phyloP scores from a whole-genome alignment of 2,329 filamentous ascomycete species.

The Capronia americana region DNA sequence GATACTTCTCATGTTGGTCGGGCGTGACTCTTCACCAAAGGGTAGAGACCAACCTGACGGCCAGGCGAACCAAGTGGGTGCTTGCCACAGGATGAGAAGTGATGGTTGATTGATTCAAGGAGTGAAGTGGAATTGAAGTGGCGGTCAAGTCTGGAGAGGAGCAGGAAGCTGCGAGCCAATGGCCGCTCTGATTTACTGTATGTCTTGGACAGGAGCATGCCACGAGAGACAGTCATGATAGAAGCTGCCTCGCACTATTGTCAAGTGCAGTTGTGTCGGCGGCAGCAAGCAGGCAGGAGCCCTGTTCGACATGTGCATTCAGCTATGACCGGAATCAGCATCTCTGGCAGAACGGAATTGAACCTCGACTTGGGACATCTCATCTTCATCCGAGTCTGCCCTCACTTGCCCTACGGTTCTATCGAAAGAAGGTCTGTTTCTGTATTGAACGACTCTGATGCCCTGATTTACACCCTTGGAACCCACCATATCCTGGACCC shows the following conservation, averaged over 20 bases:
- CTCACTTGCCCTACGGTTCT: neutral
- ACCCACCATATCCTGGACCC: neutral
- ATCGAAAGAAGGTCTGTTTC: conserved; percentile 4
- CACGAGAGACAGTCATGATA: neutral
- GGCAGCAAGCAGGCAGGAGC: neutral
- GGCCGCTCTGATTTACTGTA: no score
- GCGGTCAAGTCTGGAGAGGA: neutral
- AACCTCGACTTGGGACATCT: neutral
- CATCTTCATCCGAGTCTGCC: neutral
- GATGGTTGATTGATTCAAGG: neutral
- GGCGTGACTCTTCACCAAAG: neutral
- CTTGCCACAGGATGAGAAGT: neutral
- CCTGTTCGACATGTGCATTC: neutral
- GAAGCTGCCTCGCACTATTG: neutral
- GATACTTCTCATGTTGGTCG: neutral
- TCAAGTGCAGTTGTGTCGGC: no score
- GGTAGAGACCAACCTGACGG: neutral
- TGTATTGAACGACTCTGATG: neutral
- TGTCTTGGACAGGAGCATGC: neutral
- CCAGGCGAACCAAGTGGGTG: neutral
- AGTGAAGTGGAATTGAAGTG: neutral
- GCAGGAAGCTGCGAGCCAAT: neutral
- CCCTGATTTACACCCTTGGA: conserved; percentile 13
- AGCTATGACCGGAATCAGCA: neutral
- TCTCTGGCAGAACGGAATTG: neutral